Base-by-base conservation (phyloP, 805 yeast species). In the Cyberlindnera petersonii region DNA sequence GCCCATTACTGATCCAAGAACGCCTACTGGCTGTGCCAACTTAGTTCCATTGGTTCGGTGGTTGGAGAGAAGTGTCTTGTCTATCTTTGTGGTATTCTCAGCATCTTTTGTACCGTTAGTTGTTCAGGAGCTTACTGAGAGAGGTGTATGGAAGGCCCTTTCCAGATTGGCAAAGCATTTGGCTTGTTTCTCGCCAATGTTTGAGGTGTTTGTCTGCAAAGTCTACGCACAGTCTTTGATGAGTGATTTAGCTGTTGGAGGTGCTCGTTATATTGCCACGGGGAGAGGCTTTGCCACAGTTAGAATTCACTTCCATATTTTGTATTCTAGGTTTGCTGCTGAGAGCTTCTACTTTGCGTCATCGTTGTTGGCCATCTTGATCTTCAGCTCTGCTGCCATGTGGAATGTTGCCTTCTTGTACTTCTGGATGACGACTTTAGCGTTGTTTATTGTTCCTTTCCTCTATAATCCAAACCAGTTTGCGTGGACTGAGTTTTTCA, bases 201-300 rank as follows among this genome's bases (percentile, higher is more conserved):
- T 85, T 53, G 94, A 85, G 57, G 79, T 84, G 5, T 85, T 85
- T 63, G 85, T 80, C 17, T 84, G 88, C 52, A 80, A 81, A 50
- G 76, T 83, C 8, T 85, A 85, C 57, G 80, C 91, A 3, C 76
- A 79, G 34, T 76, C 91, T 0, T 67, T 85, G 57, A 65, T 73
- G 30, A 78, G 75, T 46, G 88, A 84, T 60, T 61, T 85, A 48
- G 65, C 83, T 10, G 69, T 82, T 43, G 93, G 94, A 36, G 93
- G 91, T 47, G 94, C 94, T 4, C 70, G 78, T 53, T 85, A 85
- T 62, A 81, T 84, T 53, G 80, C 89, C 2, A 85, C 93, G 1
- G 93, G 93, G 13, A 71, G 94, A 61, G 88, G 88, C 9, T 79
- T 85, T 58, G 87, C 94, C 2, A 85, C 89, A 4, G 69, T 78